Conservation (phyloP, 1,284 basidiomycete species). For the Hymenochaete sp. region DNA sequence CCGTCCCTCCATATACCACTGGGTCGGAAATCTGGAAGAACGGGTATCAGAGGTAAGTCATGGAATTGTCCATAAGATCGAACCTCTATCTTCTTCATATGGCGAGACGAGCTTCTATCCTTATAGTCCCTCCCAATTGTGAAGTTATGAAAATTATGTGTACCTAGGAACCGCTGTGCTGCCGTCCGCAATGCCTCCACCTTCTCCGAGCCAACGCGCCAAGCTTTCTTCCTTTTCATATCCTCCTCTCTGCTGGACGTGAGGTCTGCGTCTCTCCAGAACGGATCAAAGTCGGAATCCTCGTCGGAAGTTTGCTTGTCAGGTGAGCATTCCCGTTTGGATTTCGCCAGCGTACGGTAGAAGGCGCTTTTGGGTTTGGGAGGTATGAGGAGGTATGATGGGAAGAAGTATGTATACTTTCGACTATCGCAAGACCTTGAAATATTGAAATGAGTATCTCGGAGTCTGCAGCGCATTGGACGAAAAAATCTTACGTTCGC, state of each 20-base stretch:
- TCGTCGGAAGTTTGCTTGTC: slow-evolving; percentile 22
- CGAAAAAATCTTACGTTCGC: slow-evolving; percentile 49
- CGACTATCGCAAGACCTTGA: slow-evolving; percentile 82
- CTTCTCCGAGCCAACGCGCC: slow-evolving; percentile 51
- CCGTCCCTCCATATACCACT: slow-evolving; percentile 79
- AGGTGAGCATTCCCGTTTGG: slow-evolving; percentile 18
- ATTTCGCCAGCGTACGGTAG: slow-evolving; percentile 36
- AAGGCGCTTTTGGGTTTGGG: slow-evolving; percentile 73
- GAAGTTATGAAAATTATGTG: slow-evolving; percentile 97
- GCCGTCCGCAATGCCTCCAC: slow-evolving; percentile 49
- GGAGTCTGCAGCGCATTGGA: background rate
- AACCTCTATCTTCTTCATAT: slow-evolving; percentile 82
- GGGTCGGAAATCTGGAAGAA: slow-evolving; percentile 61
- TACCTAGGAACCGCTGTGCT: slow-evolving; percentile 65
- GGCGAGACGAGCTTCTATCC: slow-evolving; percentile 74
- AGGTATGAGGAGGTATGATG: slow-evolving; percentile 88
- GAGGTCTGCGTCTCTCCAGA: slow-evolving; percentile 37
- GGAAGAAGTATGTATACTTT: slow-evolving; percentile 96
- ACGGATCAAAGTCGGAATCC: slow-evolving; percentile 26
- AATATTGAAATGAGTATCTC: background rate
- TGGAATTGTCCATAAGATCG: slow-evolving; percentile 20
- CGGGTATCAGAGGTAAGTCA: slow-evolving; percentile 2
- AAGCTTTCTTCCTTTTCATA: slow-evolving; percentile 52
- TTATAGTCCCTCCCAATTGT: slow-evolving; percentile 83
- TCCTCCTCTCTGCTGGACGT: slow-evolving; percentile 44